Base-by-base conservation (phyloP, 352 stramenopile genomes). In the Plasmopara halstedii region DNA sequence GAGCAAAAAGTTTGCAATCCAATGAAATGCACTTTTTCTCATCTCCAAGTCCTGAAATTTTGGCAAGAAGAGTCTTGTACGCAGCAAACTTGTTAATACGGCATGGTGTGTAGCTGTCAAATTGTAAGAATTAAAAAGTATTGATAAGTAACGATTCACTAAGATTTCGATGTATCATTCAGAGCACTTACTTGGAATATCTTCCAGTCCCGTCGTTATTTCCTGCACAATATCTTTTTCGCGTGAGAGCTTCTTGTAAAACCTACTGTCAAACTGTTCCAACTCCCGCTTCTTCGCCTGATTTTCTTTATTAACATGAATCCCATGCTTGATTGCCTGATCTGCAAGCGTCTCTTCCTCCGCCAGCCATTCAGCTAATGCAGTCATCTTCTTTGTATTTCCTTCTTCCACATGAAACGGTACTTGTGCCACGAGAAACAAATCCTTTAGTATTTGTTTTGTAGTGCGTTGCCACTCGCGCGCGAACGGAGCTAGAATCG, bases 201-300 rank as follows among this genome's bases (percentile, higher is more conserved):
- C 73, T 55, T 92, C 81, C 38, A 85, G 56, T 2, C 81, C 81
- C 1, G 81, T 92, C 9, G 77, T 89, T 27, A 50, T 60, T 32
- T 56, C 42, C 31, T 88, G 76, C 46, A 92, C 78, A 20, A 92
- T 73, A 56, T 87, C 83, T 42, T 77, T 83, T 50, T 92, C 81
- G 23, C 56, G 67, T 19, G 64, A 76, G 17, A 92, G 64, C 70
- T 87, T 78, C 14, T 53, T 18, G 32, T 74, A 42, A 41, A 85
- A 92, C 7, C 70, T 44, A 27, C 73, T 62, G 25, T 86, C 54
- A 53, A 92, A 89, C 40, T 74, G 36, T 21, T 57, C 41, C 38
- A 80, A 69, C 47, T 77, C 56, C 2, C 46, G 54, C 18, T 71
- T 67, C 41, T 58, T 56, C 6, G 43, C 33, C n/a, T 59, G 56